Evolutionary conservation across 371 early-diverging fungal species (phyloP), one percentile per base, ranked within the genome.

Genomic region (Apophysomyces ossiformis): DNA sequence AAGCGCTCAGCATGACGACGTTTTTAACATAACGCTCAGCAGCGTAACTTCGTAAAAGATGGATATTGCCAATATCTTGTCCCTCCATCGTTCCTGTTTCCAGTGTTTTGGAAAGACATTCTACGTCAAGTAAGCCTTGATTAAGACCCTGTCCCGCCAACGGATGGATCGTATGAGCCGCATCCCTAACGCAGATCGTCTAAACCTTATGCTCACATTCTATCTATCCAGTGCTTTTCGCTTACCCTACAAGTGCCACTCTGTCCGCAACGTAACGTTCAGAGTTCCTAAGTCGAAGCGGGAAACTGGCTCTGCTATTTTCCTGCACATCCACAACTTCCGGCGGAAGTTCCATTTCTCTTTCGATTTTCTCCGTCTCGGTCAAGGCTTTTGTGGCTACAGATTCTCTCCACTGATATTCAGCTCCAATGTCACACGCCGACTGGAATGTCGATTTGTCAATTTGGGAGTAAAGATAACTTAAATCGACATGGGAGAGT

Each of bases 141-240:
- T 98, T 98, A 45, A 98, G 76, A 9, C 99, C 99, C 78, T 96
- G 98, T 0, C 99, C 99, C 6, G 98, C 99, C 65, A 98, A 82
- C 16, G 99, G 99, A 69, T 98, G 98, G 41, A 95, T 89, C 0
- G 94, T 86, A 70, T 98, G 99, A n/a, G 98, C 98, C 8, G 99
- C 97, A 76, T 98, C 99, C 0, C 95, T 91, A 69, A 32, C 18
- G 35, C 46, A 60, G 15, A 1, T 9, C 5, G 37, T n/a, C 15
- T 62, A 36, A 16, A 2, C 6, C 39, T n/a, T 60, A 7, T 12
- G 13, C 61, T 26, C 32, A 3, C 32, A 26, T 26, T 26, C 32
- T 26, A 26, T 26, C 32, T 26, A 26, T 2, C 32, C 3, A 26
- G 32, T 26, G 1, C 32, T 26, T 26, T 26, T 26, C 32, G 56